phyloP scores from a whole-genome alignment of 1,284 basidiomycete genomes.

The Cryptococcus sp. region DNA sequence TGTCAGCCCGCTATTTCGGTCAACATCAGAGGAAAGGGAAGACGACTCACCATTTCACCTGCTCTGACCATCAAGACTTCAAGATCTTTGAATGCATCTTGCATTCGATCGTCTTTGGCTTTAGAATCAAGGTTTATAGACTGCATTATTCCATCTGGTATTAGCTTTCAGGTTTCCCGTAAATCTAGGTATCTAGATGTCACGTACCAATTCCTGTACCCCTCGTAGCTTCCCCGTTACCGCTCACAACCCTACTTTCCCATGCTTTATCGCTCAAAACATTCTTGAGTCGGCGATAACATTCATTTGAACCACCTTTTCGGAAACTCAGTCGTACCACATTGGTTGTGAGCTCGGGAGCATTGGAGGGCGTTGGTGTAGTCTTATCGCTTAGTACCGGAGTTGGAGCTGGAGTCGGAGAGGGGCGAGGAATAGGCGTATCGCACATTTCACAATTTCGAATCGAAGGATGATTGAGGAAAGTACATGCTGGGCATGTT shows the following conservation, averaged over 20 bases:
- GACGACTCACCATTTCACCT: conserved; percentile 70
- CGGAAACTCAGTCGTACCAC: conserved; percentile 69
- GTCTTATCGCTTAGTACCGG: conserved; percentile 16
- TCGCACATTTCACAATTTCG: conserved; percentile 81
- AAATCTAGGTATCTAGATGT: background rate
- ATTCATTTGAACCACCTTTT: conserved; percentile 63
- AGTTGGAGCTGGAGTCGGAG: background rate
- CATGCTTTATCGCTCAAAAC: conserved; percentile 74
- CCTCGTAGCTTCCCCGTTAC: conserved; percentile 2
- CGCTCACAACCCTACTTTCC: conserved; percentile 50
- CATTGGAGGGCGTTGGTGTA: too few species aligned
- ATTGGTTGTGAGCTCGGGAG: too few species aligned
- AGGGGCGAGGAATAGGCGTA: conserved; percentile 54
- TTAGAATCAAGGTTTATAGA: conserved; percentile 66
- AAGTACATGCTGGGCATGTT: conserved; percentile 84
- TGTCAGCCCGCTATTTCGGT: too few species aligned
- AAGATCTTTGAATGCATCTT: conserved; percentile 77
- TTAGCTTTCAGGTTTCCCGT: too few species aligned
- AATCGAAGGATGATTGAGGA: conserved; percentile 78
- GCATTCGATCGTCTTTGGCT: conserved; percentile 63
- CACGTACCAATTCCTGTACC: conserved; percentile 31
- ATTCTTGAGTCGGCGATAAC: conserved; percentile 74
- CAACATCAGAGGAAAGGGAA: background rate
- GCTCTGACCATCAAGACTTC: conserved; percentile 90
- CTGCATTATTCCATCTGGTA: conserved; percentile 76